Conservation (phyloP, 257 asterid genomes). For the Parsonsia alboflavescens region DNA sequence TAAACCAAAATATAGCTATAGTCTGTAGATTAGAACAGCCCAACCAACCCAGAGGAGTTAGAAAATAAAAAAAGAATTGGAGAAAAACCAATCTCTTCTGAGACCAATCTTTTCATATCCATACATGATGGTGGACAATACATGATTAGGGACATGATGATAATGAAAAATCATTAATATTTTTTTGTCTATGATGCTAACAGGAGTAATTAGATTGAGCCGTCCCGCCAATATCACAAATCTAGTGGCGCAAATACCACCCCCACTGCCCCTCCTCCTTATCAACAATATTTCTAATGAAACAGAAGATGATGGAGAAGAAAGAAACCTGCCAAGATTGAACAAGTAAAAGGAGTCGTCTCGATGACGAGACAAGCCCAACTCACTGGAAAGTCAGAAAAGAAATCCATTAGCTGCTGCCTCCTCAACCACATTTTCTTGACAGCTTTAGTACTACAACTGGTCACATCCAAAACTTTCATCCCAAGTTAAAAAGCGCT, state of each 20-base stretch:
- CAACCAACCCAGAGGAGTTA: background rate
- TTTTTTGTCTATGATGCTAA: conserved; percentile 2
- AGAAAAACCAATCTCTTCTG: background rate
- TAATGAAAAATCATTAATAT: background rate
- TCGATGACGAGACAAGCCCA: background rate
- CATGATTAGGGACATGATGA: conserved; percentile 6
- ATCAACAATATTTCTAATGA: conserved; percentile 13
- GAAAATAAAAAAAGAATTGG: background rate
- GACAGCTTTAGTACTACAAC: background rate
- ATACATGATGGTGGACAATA: background rate
- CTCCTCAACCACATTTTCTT: conserved; percentile 8
- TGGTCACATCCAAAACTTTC: background rate
- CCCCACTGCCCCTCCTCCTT: conserved; percentile 16
- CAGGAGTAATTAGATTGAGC: conserved; percentile 55
- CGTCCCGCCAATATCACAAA: conserved; percentile 74
- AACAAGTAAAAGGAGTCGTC: background rate
- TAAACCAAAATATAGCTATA: background rate
- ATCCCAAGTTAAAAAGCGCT: background rate
- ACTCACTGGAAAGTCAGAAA: background rate
- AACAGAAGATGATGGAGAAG: conserved; percentile 15
- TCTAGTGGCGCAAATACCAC: conserved; percentile 22
- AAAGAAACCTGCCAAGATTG: conserved; percentile 16
- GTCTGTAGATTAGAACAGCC: background rate
- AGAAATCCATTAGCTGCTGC: background rate
- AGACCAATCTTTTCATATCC: background rate